These are phyloP conservation scores for Xylariaceae sp. DNA, from an alignment of 2,329 filamentous ascomycete genomes.

Conservation along the genomic window DNA sequence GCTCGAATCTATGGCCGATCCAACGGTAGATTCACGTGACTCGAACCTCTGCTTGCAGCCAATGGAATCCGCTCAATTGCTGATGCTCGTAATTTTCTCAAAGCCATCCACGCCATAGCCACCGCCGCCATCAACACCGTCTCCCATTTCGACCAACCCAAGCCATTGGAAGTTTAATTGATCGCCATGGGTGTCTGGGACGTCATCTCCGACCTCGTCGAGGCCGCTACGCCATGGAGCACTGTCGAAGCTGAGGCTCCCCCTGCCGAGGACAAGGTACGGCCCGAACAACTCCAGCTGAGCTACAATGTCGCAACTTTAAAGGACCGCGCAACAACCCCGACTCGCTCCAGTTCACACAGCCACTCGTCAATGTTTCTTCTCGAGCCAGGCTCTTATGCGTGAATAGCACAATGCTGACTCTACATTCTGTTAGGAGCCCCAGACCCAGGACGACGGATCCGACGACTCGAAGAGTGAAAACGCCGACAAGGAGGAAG, in stretches of 20 bases:
- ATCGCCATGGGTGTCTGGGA: constrained; percentile 65
- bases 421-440: neutral
- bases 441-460: constrained; percentile 15
- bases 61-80: constrained; percentile 50
- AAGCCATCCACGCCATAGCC: constrained; percentile 25
- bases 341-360: neutral
- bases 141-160: constrained; percentile 33
- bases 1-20: too few relatives aligned
- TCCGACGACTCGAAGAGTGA: constrained; percentile 36
- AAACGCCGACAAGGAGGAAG: constrained; percentile 46
- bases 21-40: constrained; percentile 26
- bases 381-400: neutral
- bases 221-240: constrained; percentile 62
- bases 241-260: constrained; percentile 64
- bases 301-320: constrained; percentile 4
- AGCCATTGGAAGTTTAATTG: constrained; percentile 37
- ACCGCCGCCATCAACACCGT: constrained; percentile 28
- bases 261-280: constrained; percentile 61
- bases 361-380: neutral
- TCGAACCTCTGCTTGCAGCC: constrained; percentile 27
- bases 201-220: constrained; percentile 59
- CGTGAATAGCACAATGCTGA: too few relatives aligned
- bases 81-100: constrained; percentile 41
- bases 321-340: neutral
- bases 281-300: constrained; percentile 3